Conservation (phyloP, 768 basidiomycete genomes). For the Russula compacta region DNA sequence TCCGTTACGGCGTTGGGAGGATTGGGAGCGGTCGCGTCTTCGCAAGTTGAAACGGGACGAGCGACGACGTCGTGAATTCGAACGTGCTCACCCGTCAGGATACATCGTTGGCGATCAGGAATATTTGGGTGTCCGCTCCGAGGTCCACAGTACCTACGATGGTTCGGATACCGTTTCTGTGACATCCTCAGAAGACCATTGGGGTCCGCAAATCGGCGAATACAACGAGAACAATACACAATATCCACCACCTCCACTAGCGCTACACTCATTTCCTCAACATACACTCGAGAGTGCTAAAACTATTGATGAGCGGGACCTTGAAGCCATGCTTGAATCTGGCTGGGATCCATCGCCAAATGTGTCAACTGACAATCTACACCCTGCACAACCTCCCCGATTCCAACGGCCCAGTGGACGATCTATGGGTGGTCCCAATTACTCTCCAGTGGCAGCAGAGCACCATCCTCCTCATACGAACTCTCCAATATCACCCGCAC, state of each 20-base stretch:
- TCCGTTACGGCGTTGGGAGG: conserved; percentile 98
- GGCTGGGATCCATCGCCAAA: conserved; percentile 71
- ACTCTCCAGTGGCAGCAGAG: conserved; percentile 14
- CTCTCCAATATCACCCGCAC: conserved; percentile 28
- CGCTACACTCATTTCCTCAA: conserved; percentile 40
- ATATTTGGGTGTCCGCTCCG: conserved; percentile 45
- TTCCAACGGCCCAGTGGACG: conserved; percentile 54
- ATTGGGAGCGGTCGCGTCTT: conserved; percentile 94
- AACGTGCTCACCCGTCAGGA: conserved; percentile 64
- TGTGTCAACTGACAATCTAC: conserved; percentile 26
- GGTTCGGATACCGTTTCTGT: conserved; percentile 76
- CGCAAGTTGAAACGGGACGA: conserved; percentile 88
- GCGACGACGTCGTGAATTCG: conserved; percentile 69
- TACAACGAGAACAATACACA: conserved; percentile 81
- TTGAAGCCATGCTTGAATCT: conserved; percentile 87
- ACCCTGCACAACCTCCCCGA: conserved; percentile 32
- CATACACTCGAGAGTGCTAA: conserved; percentile 30
- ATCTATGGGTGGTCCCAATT: conserved; percentile 1
- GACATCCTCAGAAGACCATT: conserved; percentile 85
- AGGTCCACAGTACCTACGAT: conserved; percentile 51
- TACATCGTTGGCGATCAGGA: conserved; percentile 56
- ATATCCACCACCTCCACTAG: conserved; percentile 82
- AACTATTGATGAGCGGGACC: conserved; percentile 58
- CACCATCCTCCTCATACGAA: conserved; percentile 16
- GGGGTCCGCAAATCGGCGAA: conserved; percentile 90